phyloP scores from a whole-genome alignment of 176 grass and related monocot species.

The Triticum urartu region DNA sequence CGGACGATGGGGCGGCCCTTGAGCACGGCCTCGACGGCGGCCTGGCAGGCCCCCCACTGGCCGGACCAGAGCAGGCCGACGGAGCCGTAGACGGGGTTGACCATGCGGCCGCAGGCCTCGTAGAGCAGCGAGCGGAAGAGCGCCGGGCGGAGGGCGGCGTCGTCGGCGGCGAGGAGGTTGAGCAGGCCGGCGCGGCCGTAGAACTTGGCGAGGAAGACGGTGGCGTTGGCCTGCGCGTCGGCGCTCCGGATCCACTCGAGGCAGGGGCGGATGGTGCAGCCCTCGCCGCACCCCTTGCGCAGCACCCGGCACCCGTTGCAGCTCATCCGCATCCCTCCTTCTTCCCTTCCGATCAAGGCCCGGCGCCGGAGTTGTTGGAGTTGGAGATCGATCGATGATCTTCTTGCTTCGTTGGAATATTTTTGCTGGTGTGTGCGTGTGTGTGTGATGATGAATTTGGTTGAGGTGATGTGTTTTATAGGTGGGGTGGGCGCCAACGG shows the following conservation, averaged over 20 bases:
- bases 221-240: constrained; percentile 67
- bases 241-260: constrained; percentile 65
- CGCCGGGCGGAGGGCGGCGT: constrained; percentile 34
- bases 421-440: background rate
- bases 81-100: constrained; percentile 63
- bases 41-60: constrained; percentile 57
- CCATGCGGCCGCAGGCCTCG: constrained; percentile 64
- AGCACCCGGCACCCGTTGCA: constrained; percentile 72
- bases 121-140: constrained; percentile 53
- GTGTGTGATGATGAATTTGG: background rate
- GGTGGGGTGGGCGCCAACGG: constrained; percentile 21
- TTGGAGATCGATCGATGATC: background rate
- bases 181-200: constrained; percentile 73
- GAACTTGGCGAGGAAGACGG: constrained; percentile 82
- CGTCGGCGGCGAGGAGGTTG: constrained; percentile 58
- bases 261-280: constrained; percentile 63
- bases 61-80: constrained; percentile 62
- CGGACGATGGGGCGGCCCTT: constrained; percentile 51
- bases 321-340: constrained; percentile 52
- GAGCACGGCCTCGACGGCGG: constrained; percentile 68
- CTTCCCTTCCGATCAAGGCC: background rate
- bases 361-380: constrained; percentile 4
- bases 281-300: constrained; percentile 59
- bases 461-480: background rate
- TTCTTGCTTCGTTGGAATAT: background rate